Conservation (phyloP, 2,329 filamentous ascomycete species). For the Blumeria hordei region DNA sequence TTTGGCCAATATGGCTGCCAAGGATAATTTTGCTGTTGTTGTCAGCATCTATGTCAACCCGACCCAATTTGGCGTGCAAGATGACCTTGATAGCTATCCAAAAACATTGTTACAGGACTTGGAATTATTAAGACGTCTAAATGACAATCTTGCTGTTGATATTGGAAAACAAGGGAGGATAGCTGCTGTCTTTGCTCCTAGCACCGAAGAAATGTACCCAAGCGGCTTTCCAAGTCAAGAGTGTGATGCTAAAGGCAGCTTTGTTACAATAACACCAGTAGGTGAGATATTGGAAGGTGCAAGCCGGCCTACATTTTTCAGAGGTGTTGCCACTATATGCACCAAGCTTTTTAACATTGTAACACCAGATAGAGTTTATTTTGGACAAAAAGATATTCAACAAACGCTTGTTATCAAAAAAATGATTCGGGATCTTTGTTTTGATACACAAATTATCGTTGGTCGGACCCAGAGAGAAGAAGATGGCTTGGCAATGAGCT, state of each 20-base stretch:
- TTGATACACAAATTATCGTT: conserved; percentile 52
- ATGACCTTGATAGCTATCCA: conserved; percentile 76
- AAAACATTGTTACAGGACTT: conserved; percentile 69
- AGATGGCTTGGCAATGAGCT: conserved; percentile 78
- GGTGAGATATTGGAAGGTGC: conserved; percentile 61
- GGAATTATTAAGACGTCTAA: conserved; percentile 37
- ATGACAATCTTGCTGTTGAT: conserved; percentile 44
- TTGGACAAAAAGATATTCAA: conserved; percentile 95
- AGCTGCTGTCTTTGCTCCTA: conserved; percentile 67
- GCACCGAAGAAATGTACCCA: conserved; percentile 69
- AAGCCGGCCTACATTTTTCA: conserved; percentile 79
- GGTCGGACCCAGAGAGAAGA: conserved; percentile 49
- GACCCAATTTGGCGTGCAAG: conserved; percentile 74
- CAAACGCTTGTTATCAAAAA: conserved; percentile 76
- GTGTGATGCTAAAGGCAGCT: conserved; percentile 56
- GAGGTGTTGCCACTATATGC: conserved; percentile 86
- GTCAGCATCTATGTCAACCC: conserved; percentile 93
- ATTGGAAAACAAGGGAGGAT: conserved; percentile 38
- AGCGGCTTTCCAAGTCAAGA: conserved; percentile 44
- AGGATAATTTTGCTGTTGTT: conserved; percentile 65
- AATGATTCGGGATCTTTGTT: conserved; percentile 69
- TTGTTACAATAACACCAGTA: conserved; percentile 75
- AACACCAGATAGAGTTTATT: conserved; percentile 57
- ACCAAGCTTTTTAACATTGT: conserved; percentile 82
- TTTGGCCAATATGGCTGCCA: conserved; percentile 60